Percentiles rank a stretch among this genome's conserved stretches.
Conservation (phyloP, 2,329 filamentous ascomycete species). For the Didymella glomerata region DNA sequence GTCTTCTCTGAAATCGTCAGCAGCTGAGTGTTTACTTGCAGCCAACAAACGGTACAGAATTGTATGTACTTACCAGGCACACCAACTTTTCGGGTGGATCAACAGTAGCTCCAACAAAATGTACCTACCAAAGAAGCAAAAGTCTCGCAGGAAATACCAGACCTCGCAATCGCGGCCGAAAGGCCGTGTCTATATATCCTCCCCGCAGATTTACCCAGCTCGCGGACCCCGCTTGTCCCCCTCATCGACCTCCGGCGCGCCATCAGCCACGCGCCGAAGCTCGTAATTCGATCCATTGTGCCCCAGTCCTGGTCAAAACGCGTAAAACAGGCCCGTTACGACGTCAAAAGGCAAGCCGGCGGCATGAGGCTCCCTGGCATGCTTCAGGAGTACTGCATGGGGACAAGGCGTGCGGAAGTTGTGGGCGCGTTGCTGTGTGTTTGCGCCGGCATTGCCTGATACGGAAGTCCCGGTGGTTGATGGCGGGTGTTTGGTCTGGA, state of each 20-base stretch:
- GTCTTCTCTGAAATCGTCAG: not conserved
- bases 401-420: not conserved
- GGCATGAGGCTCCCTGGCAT: not conserved
- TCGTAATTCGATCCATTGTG: not conserved
- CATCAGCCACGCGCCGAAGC: slow-evolving; percentile 17
- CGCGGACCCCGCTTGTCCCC: slow-evolving; percentile 22
- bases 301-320: not conserved
- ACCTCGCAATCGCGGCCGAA: slow-evolving; percentile 2
- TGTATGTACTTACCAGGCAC: not conserved
- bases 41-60: not conserved
- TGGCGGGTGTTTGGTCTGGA: slow-evolving; percentile 3
- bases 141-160: not conserved
- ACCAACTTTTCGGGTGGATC: not conserved
- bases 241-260: slow-evolving; percentile 17
- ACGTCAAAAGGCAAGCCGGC: slow-evolving; percentile 3
- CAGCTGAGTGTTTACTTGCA: not conserved
- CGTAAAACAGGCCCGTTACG: not conserved
- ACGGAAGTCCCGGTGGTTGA: slow-evolving; percentile 18
- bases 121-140: not conserved
- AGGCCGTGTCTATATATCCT: slow-evolving; percentile 21
- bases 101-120: not conserved
- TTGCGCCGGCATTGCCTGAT: slow-evolving; percentile 22
- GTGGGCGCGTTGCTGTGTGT: slow-evolving; percentile 2
- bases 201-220: slow-evolving; percentile 21
- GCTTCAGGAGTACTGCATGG: slow-evolving; percentile 3